A percentile compares a stretch with the other conserved stretches of the same genome.
Conservation (phyloP, 345 rosid species). For the Populus nigra region DNA sequence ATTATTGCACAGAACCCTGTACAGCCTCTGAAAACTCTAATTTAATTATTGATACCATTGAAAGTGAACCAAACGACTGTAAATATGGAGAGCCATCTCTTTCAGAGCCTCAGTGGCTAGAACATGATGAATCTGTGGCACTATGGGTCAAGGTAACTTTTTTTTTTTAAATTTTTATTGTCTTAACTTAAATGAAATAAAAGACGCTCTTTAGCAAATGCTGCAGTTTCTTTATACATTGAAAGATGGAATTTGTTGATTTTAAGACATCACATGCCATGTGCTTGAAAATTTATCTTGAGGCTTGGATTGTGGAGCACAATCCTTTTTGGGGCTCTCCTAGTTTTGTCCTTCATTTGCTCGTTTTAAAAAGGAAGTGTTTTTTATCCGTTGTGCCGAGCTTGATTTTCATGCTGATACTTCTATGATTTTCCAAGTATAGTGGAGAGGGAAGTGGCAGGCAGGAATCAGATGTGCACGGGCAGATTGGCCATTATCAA, state of each 20-base stretch:
- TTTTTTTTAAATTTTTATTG: not conserved
- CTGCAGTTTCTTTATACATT: constrained; percentile 4
- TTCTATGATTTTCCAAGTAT: constrained; percentile 32
- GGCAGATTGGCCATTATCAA: constrained; percentile 92
- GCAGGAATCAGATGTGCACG: constrained; percentile 93
- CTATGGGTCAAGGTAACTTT: constrained; percentile 92
- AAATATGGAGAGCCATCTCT: constrained; percentile 54
- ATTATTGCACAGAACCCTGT: constrained; percentile 32
- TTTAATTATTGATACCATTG: constrained; percentile 44
- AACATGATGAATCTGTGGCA: constrained; percentile 77
- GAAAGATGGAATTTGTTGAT: not conserved
- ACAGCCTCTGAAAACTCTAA: constrained; percentile 45
- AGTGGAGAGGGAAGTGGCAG: constrained; percentile 99
- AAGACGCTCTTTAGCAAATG: not conserved
- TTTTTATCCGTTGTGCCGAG: not conserved
- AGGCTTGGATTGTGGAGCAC: not conserved
- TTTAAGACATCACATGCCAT: not conserved
- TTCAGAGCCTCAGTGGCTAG: constrained; percentile 77
- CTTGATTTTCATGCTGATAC: constrained; percentile 13
- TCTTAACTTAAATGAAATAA: not conserved
- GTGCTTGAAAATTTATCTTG: constrained; percentile 2
- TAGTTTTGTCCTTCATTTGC: not conserved
- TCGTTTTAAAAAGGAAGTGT: not conserved
- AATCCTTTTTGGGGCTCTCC: not conserved
- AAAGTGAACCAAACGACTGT: constrained; percentile 46